phyloP scores from a whole-genome alignment of 495 filamentous ascomycete genomes.

The Glarea lozoyensis region DNA sequence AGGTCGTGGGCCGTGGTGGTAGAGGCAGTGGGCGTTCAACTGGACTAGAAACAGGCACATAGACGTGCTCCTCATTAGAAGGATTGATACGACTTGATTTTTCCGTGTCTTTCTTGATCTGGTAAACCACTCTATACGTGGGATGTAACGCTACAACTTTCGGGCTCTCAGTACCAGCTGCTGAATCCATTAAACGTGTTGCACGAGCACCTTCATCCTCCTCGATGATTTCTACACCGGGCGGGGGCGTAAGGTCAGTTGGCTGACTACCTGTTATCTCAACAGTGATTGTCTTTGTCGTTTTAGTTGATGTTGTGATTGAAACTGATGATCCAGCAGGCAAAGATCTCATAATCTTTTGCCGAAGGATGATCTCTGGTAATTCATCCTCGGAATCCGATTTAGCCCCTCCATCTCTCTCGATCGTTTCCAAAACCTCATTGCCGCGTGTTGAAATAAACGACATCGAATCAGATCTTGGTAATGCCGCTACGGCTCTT shows the following conservation, averaged over 20 bases:
- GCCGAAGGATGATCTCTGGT: conserved; percentile 33
- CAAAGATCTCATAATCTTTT: conserved; percentile 34
- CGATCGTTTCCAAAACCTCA: conserved; percentile 37
- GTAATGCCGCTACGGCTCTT: conserved; percentile 11
- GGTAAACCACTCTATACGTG: conserved; percentile 34
- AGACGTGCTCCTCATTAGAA: too few relatives aligned
- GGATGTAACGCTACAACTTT: conserved; percentile 14
- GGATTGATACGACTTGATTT: too few relatives aligned
- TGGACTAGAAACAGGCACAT: too few relatives aligned
- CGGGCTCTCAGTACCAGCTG: conserved; percentile 6
- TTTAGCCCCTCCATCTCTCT: conserved; percentile 26
- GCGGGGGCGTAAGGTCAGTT: conserved; percentile 51
- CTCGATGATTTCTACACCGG: conserved; percentile 57
- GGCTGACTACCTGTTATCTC: conserved; percentile 55
- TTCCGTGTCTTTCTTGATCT: too few relatives aligned
- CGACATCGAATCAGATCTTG: conserved; percentile 11
- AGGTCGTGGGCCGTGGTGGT: too few relatives aligned
- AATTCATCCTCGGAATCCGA: conserved; percentile 30
- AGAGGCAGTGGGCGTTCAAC: too few relatives aligned
- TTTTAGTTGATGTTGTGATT: conserved; percentile 54
- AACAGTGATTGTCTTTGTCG: conserved; percentile 63
- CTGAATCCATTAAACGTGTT: conserved; percentile 2
- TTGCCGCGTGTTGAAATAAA: conserved; percentile 29
- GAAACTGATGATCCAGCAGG: conserved; percentile 46
- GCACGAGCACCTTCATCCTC: conserved; percentile 27